Conservation (phyloP, 805 yeast species). For the Barnettozyma salicaria region DNA sequence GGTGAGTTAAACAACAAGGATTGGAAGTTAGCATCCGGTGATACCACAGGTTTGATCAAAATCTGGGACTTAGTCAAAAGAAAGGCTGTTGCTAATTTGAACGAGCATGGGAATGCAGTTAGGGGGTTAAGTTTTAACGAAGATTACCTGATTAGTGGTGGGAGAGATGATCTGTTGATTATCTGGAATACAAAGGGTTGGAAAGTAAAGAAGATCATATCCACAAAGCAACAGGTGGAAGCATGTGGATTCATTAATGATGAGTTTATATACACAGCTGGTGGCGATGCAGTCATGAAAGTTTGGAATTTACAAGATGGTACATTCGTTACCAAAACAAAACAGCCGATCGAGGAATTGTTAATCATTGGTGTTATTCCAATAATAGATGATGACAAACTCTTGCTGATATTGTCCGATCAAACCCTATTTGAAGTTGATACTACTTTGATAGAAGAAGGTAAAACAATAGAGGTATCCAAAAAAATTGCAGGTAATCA, state of each 20-base stretch:
- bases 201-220: conserved; percentile 59
- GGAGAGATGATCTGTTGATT: conserved; percentile 76
- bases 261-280: conserved; percentile 75
- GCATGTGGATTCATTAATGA: conserved; percentile 69
- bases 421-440: conserved; percentile 64
- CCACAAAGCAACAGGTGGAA: conserved; percentile 70
- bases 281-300: conserved; percentile 64
- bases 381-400: conserved; percentile 27
- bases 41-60: conserved; percentile 49
- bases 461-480: conserved; percentile 35
- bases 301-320: conserved; percentile 56
- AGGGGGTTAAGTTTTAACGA: conserved; percentile 70
- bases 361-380: conserved; percentile 55
- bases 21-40: conserved; percentile 79
- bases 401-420: conserved; percentile 67
- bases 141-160: conserved; percentile 70
- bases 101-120: conserved; percentile 79
- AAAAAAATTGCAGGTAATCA: conserved; percentile 84
- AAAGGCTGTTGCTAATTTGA: conserved; percentile 54
- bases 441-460: conserved; percentile 26
- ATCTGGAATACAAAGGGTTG: conserved; percentile 49
- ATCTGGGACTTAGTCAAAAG: conserved; percentile 67
- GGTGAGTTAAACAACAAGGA: conserved; percentile 63
- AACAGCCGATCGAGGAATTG: conserved; percentile 64
- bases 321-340: conserved; percentile 41